Conservation (phyloP, 805 yeast genomes). For the Ogataea nonfermentans region DNA sequence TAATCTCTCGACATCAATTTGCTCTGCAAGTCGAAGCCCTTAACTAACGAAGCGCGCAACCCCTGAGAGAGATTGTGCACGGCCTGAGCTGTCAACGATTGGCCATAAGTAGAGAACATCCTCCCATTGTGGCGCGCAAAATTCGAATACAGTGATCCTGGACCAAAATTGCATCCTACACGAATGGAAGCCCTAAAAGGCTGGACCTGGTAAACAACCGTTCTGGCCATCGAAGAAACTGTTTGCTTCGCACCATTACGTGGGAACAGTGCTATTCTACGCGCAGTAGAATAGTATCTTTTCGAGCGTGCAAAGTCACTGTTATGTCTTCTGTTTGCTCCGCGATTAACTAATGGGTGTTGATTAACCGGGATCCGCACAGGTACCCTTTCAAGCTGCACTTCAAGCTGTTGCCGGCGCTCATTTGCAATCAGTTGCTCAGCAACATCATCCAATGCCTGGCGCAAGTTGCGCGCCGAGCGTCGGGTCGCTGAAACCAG, state of each 20-base stretch:
- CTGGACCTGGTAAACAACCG: slow-evolving; percentile 26
- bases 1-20: slow-evolving; percentile 17
- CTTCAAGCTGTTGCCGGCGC: slow-evolving; percentile 32
- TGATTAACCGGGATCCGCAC: slow-evolving; percentile 30
- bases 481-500: slow-evolving; percentile 44
- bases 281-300: slow-evolving; percentile 17
- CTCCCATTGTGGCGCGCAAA: slow-evolving; percentile 38
- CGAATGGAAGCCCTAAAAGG: slow-evolving; percentile 29
- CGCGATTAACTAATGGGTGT: slow-evolving; percentile 25
- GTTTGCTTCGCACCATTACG: slow-evolving; percentile 12
- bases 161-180: slow-evolving; percentile 28
- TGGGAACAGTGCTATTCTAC: slow-evolving; percentile 8
- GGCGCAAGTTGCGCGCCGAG: slow-evolving; percentile 46
- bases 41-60: slow-evolving; percentile 36
- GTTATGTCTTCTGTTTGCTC: slow-evolving; percentile 8
- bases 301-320: slow-evolving; percentile 26
- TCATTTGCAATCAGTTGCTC: slow-evolving; percentile 32
- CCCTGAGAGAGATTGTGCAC: slow-evolving; percentile 56
- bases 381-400: slow-evolving; percentile 39
- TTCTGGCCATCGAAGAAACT: slow-evolving; percentile 19
- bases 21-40: slow-evolving; percentile 33
- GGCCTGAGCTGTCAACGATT: slow-evolving; percentile 49
- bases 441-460: slow-evolving; percentile 48
- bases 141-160: slow-evolving; percentile 34
- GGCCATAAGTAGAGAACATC: slow-evolving; percentile 39